Percentiles rank a stretch among this genome's conserved stretches.
phyloP scores from a whole-genome alignment of 1,139 yeast genomes.

The Nakaseomyces uthaithaninus region DNA sequence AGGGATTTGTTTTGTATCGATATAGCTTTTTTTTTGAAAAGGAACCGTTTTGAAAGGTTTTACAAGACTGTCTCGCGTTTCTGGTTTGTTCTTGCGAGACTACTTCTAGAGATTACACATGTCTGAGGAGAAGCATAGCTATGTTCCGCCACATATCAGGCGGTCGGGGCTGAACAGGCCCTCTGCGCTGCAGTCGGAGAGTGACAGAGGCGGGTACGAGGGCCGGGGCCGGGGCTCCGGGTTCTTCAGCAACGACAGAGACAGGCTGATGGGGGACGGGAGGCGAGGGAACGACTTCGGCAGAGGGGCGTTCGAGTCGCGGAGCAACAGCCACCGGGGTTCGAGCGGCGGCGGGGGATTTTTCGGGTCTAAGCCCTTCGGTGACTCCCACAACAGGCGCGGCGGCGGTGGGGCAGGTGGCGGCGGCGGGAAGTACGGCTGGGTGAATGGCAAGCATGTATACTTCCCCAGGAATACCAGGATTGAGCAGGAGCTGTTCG shows the following conservation, averaged over 20 bases:
- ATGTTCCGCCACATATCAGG: slow-evolving; percentile 7
- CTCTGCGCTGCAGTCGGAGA: background rate
- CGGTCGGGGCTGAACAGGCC: background rate
- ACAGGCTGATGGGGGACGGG: slow-evolving; percentile 1
- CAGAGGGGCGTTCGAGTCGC: background rate
- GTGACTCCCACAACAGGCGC: slow-evolving; percentile 17
- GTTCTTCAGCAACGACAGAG: slow-evolving; percentile 4
- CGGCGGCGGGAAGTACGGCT: slow-evolving; percentile 34
- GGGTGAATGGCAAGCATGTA: slow-evolving; percentile 79
- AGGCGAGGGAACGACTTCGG: background rate
- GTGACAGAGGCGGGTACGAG: background rate
- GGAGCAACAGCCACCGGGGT: slow-evolving; percentile 13
- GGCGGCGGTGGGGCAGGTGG: slow-evolving; percentile 12
- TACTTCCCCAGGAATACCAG: slow-evolving; percentile 68
- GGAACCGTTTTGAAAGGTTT: too few relatives aligned
- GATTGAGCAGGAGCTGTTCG: slow-evolving; percentile 74
- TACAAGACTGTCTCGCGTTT: too few relatives aligned
- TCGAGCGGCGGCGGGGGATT: slow-evolving; percentile 10
- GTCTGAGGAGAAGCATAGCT: slow-evolving; percentile 1
- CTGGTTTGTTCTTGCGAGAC: background rate
- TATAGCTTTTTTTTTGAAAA: too few relatives aligned
- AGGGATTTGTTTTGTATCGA: too few relatives aligned
- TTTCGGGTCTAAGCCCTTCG: slow-evolving; percentile 9
- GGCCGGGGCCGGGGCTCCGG: background rate
- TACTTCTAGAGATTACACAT: background rate